Evolutionary conservation across 805 yeast genomes (phyloP), one percentile per base, ranked within the genome.

Genomic region (Diddensiella transvaalensis): DNA sequence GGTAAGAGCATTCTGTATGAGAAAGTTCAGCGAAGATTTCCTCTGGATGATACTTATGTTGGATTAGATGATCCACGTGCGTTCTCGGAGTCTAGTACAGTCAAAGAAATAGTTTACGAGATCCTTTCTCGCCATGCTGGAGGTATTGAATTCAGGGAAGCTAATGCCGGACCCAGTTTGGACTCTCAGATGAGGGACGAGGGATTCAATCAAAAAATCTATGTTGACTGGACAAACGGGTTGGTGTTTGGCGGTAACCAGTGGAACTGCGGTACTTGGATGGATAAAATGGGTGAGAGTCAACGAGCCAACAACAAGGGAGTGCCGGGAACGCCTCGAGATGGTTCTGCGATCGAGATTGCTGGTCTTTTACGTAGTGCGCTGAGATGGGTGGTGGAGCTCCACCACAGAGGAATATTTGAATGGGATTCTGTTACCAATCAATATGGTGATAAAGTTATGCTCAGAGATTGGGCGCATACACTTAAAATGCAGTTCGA

Each of bases 201-300:
- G 60, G 99, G 99, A 0, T 91, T 91, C 72, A 85, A 91, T 63
- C 90, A 91, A 40, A 77, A 79, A 54, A 77, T 90, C 1, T 60
- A 68, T 49, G 88, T 90, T 40, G 97, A 91, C 64, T 91, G 97
- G 97, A 60, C 71, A 0, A 89, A 86, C 10, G 99, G 99, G 1
- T 69, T 93, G 24, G 71, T 90, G 3, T 85, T 80, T 64, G 99
- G 98, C 40, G 98, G 99, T 1, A 86, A 87, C 42, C 96, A 86
- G 65, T 79, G 69, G 64, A 91, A 91, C 63, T 91, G 99, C 71
- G 99, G 99, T 19, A 93, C 99, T 0, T 91, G 99, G 99, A 91
- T 90, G 96, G 99, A 91, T 68, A 91, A 91, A 69, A 91, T 91
- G 98, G 99, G 99, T 22, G 98, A 93, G 69, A 86, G 96, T 60